These are phyloP conservation scores for Anethum foeniculum DNA, from an alignment of 140 eudicot genomes.

Conservation along the genomic window DNA sequence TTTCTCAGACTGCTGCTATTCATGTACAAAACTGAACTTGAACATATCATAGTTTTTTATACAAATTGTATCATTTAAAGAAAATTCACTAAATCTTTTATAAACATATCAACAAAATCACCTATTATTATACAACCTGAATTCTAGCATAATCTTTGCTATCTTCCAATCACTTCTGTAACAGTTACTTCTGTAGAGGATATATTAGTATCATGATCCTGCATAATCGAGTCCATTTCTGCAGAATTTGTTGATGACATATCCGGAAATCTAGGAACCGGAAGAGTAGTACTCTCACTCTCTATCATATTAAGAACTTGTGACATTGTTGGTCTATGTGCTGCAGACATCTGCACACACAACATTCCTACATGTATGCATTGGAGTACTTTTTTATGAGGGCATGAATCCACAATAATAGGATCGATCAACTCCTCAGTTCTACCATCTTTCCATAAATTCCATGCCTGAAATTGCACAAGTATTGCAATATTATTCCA, in stretches of 20 bases:
- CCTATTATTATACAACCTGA: background rate
- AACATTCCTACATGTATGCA: conserved; percentile 69
- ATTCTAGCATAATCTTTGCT: background rate
- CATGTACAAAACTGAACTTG: background rate
- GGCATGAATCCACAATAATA: conserved; percentile 31
- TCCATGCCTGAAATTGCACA: conserved; percentile 59
- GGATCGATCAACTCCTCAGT: conserved; percentile 58
- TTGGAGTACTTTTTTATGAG: conserved; percentile 38
- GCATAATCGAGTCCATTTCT: conserved; percentile 45
- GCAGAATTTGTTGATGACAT: conserved; percentile 38
- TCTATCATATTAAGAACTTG: conserved; percentile 71
- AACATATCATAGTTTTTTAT: background rate
- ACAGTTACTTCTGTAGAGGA: conserved; percentile 38
- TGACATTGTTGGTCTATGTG: conserved; percentile 69
- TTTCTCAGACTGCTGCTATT: background rate
- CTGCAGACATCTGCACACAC: conserved; percentile 64
- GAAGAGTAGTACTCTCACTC: conserved; percentile 53
- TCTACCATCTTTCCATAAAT: conserved; percentile 53
- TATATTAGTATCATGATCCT: conserved; percentile 29
- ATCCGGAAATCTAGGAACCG: conserved; percentile 53
- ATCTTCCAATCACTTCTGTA: conserved; percentile 8
- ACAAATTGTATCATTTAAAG: background rate
- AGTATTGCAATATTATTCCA: background rate
- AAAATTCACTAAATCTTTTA: background rate
- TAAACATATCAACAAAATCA: background rate